These are phyloP conservation scores for Fusarium protoensiforme DNA, from an alignment of 2,329 filamentous ascomycete genomes.

Conservation along the genomic window DNA sequence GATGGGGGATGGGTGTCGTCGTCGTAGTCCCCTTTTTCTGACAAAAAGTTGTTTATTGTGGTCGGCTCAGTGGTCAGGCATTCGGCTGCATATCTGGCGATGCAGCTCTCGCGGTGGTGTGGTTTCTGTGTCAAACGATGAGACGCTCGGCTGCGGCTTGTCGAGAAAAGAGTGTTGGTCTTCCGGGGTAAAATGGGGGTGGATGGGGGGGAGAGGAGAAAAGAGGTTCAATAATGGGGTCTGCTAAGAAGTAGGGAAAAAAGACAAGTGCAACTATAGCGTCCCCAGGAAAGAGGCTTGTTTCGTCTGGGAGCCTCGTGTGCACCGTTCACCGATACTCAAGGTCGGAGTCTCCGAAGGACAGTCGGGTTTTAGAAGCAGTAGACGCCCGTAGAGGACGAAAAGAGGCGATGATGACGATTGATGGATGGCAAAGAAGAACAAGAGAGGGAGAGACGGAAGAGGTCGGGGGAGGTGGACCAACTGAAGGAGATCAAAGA, in stretches of 20 bases:
- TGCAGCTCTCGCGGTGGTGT: constrained; percentile 1
- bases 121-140: background rate
- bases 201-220: background rate
- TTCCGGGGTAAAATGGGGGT: background rate
- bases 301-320: background rate
- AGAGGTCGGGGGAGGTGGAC: constrained; percentile 1
- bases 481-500: constrained; percentile 20
- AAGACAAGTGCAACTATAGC: background rate
- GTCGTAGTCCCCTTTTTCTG: constrained; percentile 5
- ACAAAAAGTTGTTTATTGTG: constrained; percentile 1
- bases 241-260: background rate
- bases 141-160: background rate
- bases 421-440: constrained; percentile 1
- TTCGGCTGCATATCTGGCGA: constrained; percentile 14
- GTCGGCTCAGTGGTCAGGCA: constrained; percentile 21
- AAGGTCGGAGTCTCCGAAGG: background rate
- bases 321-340: background rate
- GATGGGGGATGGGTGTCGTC: constrained; percentile 1
- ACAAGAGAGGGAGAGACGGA: constrained; percentile 17
- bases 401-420: background rate
- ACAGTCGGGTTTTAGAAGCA: background rate
- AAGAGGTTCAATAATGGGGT: background rate
- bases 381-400: background rate
- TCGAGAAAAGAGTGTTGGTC: background rate
- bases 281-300: background rate